These are phyloP conservation scores for Mortierella sp. DNA, from an alignment of 371 early-diverging fungal species.

Conservation along the genomic window DNA sequence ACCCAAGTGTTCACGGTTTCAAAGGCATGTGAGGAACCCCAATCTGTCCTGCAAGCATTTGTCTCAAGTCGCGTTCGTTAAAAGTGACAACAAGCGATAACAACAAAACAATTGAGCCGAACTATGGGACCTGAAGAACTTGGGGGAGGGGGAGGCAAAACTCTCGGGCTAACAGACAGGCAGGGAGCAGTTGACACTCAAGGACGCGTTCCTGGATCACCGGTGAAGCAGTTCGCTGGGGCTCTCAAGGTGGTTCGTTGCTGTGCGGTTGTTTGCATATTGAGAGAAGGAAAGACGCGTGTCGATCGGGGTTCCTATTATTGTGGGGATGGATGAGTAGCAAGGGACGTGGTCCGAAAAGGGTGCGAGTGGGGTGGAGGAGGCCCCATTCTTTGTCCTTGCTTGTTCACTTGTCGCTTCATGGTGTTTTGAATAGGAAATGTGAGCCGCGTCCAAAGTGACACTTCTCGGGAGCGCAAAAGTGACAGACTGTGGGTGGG, in stretches of 20 bases:
- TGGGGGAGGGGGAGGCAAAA: not conserved
- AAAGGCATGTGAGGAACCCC: slow-evolving; percentile 6
- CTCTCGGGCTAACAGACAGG: no score
- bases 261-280: no score
- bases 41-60: not conserved
- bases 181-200: no score
- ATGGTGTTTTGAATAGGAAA: not conserved
- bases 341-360: not conserved
- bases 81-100: not conserved
- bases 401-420: slow-evolving; percentile 22
- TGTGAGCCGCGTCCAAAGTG: slow-evolving; percentile 36
- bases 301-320: not conserved
- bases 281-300: not conserved
- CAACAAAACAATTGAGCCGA: not conserved
- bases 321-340: not conserved
- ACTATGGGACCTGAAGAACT: not conserved
- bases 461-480: slow-evolving; percentile 33
- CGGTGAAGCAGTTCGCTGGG: not conserved
- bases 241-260: not conserved
- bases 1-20: not conserved
- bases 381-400: no score
- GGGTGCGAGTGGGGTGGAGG: not conserved
- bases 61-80: slow-evolving; percentile 5
- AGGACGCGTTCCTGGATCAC: no score
- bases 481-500: not conserved